Base-by-base conservation (phyloP, 257 asterid genomes). In the Haberlea rhodopensis region DNA sequence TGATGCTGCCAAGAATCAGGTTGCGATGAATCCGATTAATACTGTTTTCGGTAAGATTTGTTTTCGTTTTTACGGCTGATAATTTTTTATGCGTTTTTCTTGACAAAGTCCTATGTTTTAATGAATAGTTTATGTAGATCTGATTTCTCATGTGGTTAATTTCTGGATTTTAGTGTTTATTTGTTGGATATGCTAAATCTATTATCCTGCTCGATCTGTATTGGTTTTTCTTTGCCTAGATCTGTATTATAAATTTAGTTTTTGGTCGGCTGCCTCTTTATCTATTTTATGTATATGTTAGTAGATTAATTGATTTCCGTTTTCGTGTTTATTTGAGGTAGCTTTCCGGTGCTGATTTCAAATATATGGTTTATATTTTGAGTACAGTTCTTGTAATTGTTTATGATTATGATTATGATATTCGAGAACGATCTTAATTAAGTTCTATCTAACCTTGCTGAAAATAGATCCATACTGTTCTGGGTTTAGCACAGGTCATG, bases 1-100 rank as follows among this genome's bases (percentile, higher is more conserved):
- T 9, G 85, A 80, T 57, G 83, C 85, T 34, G 85, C 85, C 43
- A 80, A 80, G 78, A 80, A 80, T 19, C 85, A 80, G 72, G 85
- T 80, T 16, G 85, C 85, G 1, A 80, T 80, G 85, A 80, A 80
- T 63, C 85, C 85, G 23, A 62, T 46, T 23, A 80, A 80, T 71
- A 80, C 85, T 3, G 85, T 80, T n/a, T 80, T 80, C 1, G 85
- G 85, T 80, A 77, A 40, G 72, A 29, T 53, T 32, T 63, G 21
- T 10, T 15, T 53, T 32, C 59, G 21, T 10, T 15, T 24, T 57
- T 20, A 1, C 10, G 5, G 2, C 15, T 53, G 29, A 1, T 25
- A 13, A 4, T 37, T 5, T 25, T 31, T n/a, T n/a, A n/a, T n/a
- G n/a, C n/a, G n/a, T n/a, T n/a, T 22, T 4, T 34, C n/a, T 31